Evolutionary conservation across 2,329 filamentous ascomycete species (phyloP).

Genomic region (Escovopsis sp.): DNA sequence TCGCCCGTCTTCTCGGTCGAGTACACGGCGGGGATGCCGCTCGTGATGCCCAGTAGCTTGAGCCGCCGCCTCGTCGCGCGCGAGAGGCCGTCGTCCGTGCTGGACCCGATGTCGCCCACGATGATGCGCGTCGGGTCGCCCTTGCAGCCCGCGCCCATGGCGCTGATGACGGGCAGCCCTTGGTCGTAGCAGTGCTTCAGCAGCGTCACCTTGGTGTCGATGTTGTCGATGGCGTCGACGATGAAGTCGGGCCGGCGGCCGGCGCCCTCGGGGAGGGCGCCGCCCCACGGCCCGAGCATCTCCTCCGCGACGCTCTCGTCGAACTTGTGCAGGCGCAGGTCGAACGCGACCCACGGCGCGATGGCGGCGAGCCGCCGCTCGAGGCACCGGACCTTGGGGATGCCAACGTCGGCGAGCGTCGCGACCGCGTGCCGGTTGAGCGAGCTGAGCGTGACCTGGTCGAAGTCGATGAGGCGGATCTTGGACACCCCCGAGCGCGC

Average conservation of each 20-base stretch:
- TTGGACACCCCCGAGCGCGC: slow-evolving; percentile 80
- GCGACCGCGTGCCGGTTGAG: slow-evolving; percentile 93
- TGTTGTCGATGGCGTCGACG: slow-evolving; percentile 98
- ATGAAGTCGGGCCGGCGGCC: slow-evolving; percentile 65
- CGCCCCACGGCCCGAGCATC: slow-evolving; percentile 51
- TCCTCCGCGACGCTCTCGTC: slow-evolving; percentile 47
- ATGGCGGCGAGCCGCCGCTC: slow-evolving; percentile 69
- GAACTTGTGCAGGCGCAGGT: slow-evolving; percentile 75
- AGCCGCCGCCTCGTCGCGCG: slow-evolving; percentile 68
- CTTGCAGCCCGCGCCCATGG: slow-evolving; percentile 95
- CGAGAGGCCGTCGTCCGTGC: slow-evolving; percentile 78
- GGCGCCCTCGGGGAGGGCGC: slow-evolving; percentile 14
- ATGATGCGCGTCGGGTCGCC: slow-evolving; percentile 70
- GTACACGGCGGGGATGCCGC: slow-evolving; percentile 82
- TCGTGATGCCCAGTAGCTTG: slow-evolving; percentile 61
- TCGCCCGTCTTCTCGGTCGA: slow-evolving; percentile 82
- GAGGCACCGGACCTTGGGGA: slow-evolving; percentile 79
- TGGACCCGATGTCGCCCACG: slow-evolving; percentile 80
- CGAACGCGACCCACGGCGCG: slow-evolving; percentile 82
- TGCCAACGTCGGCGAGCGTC: slow-evolving; percentile 84
- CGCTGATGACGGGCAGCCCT: slow-evolving; percentile 69
- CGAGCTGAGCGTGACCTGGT: slow-evolving; percentile 90
- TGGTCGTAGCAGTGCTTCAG: slow-evolving; percentile 76
- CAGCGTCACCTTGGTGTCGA: slow-evolving; percentile 86
- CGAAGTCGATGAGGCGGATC: slow-evolving; percentile 85